Percentiles rank a stretch among this genome's conserved stretches.
phyloP scores from a whole-genome alignment of 225 moss, liverwort and hornwort species.

The Asterella californica region DNA sequence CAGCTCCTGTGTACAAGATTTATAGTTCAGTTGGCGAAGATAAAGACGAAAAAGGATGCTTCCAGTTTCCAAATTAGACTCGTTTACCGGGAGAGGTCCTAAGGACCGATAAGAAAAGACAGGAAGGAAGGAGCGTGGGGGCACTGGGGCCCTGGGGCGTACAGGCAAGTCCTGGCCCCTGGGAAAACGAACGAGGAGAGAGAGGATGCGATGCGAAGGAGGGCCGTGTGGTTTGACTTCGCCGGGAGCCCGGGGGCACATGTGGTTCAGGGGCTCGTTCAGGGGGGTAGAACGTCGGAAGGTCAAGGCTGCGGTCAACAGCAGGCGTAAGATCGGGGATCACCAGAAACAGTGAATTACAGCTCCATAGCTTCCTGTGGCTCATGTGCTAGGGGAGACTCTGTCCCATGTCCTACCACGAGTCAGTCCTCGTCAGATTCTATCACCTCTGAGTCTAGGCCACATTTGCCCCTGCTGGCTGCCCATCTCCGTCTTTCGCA shows the following conservation, averaged over 20 bases:
- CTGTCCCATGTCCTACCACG: constrained; percentile 8
- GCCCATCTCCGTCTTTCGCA: background rate
- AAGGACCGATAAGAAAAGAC: background rate
- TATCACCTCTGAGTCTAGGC: background rate
- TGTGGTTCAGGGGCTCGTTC: background rate
- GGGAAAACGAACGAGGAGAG: background rate
- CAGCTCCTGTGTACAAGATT: too few relatives aligned
- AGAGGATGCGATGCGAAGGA: background rate
- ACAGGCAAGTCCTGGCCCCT: background rate
- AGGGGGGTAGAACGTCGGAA: background rate
- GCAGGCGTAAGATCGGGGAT: background rate
- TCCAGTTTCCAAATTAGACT: background rate
- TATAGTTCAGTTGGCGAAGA: too few relatives aligned
- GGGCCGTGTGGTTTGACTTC: background rate
- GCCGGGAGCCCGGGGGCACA: background rate
- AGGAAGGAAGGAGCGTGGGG: background rate
- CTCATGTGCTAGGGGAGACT: constrained; percentile 8
- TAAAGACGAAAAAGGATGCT: background rate
- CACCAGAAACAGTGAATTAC: constrained; percentile 18
- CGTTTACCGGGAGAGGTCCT: background rate
- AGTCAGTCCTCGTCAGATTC: constrained; percentile 13
- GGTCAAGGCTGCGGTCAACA: constrained; percentile 18
- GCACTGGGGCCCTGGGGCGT: background rate
- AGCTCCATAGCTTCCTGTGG: constrained; percentile 16
- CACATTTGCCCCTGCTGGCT: background rate